Base-by-base conservation (phyloP, 306 rosid species). In the Biancaea sappan region DNA sequence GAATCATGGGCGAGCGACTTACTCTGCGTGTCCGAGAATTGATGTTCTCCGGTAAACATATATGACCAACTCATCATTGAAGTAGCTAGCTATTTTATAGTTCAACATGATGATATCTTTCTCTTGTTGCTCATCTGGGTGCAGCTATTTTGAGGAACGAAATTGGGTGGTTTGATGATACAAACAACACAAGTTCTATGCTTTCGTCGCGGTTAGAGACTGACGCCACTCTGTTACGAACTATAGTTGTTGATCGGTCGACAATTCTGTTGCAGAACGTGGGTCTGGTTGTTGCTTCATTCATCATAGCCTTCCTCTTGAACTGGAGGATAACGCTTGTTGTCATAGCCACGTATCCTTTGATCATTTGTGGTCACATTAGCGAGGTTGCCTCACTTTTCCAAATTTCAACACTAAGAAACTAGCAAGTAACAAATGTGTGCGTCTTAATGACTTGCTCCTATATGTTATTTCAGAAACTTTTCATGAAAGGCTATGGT, bases 311-410 rank as follows among this genome's bases (percentile, higher is more conserved):
- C 73, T 93, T 93, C 89, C 68, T 90, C 69, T 77, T 93, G 83
- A 93, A 89, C 75, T 93, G 98, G 98, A 88, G 98, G 66, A 77
- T 93, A 72, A 84, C 97, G 12, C 86, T 93, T 46, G 92, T 93
- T 22, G 95, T 93, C 71, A 16, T 93, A 54, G 95, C 98, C 54
- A 90, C 97, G 28, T 93, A 90, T 73, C 98, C 98, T 25, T 75
- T 93, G 90, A 76, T 87, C 79, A 87, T 93, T n/a, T 85, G 97
- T n/a, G 98, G 98, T 80, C 98, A 89, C 86, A 89, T 93, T 64
- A 89, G 98, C 48, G 98, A 93, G 98, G 98, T 88, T 41, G 43
- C 9, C 63, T 72, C 68, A n/a, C 37, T 51, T 21, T 8, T 37
- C 52, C 68, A 38, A 48, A 44, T 72, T 75, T 65, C 18, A 47